Evolutionary conservation across 2,329 filamentous ascomycete species (phyloP).

Genomic region (Clonostachys sp.): DNA sequence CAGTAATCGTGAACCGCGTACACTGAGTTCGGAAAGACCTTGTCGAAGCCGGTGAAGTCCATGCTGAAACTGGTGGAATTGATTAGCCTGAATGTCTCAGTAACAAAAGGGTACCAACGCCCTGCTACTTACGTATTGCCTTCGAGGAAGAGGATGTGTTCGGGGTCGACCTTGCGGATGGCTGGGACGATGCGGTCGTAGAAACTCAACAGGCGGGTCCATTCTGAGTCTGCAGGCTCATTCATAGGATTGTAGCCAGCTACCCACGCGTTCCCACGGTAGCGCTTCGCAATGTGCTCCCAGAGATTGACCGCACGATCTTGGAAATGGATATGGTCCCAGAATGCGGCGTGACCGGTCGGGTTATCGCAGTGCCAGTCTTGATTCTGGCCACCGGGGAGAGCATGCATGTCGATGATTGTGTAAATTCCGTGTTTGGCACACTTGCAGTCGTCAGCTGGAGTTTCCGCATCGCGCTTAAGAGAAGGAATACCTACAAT

Average conservation of each 20-base stretch:
- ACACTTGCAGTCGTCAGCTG: slow-evolving; percentile 14
- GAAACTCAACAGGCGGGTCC: slow-evolving; percentile 26
- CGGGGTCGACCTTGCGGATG: slow-evolving; percentile 29
- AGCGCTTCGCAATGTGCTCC: slow-evolving; percentile 31
- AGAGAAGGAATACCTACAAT: slow-evolving; percentile 11
- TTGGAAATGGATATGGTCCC: slow-evolving; percentile 39
- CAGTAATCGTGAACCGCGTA: slow-evolving; percentile 50
- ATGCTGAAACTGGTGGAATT: slow-evolving; percentile 26
- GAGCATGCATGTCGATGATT: slow-evolving; percentile 37
- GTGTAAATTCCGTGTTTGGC: slow-evolving; percentile 34
- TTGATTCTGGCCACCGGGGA: slow-evolving; percentile 39
- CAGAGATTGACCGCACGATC: slow-evolving; percentile 35
- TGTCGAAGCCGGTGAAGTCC: slow-evolving; percentile 19
- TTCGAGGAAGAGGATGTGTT: slow-evolving; percentile 44
- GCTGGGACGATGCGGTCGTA: slow-evolving; percentile 31
- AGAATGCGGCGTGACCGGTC: slow-evolving; percentile 32
- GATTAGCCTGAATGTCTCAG: slow-evolving; percentile 18
- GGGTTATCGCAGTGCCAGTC: slow-evolving; percentile 38
- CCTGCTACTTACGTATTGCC: slow-evolving; percentile 43
- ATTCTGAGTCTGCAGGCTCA: slow-evolving; percentile 19
- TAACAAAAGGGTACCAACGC: too few species aligned
- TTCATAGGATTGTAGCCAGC: slow-evolving; percentile 31
- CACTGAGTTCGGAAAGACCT: slow-evolving; percentile 37
- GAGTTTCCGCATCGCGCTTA: neutral
- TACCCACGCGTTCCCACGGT: slow-evolving; percentile 32